These are phyloP conservation scores for Starmerella scarabaei DNA, from an alignment of 805 yeast genomes.

Conservation along the genomic window DNA sequence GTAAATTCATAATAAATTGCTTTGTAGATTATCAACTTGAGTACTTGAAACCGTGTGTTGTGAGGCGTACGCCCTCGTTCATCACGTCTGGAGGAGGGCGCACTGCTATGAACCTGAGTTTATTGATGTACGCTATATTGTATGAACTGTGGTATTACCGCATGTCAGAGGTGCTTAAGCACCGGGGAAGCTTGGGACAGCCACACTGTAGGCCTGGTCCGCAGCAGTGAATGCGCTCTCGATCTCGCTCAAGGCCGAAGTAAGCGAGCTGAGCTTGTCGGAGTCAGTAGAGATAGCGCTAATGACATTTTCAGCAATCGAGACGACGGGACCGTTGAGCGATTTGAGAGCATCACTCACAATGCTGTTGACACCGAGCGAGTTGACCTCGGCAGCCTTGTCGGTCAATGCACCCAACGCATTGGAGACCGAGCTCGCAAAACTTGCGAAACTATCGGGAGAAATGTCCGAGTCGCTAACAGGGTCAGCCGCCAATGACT, in stretches of 20 bases:
- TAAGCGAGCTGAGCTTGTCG: conserved; percentile 11
- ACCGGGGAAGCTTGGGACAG: conserved; percentile 10
- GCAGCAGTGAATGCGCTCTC: conserved; percentile 13
- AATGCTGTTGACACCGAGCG: conserved; percentile 20
- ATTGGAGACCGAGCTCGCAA: conserved; percentile 13
- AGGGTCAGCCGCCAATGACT: background rate
- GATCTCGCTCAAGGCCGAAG: conserved; percentile 10
- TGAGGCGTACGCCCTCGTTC: no score
- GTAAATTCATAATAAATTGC: no score
- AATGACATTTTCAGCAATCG: conserved; percentile 14
- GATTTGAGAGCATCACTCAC: conserved; percentile 20
- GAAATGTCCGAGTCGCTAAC: background rate
- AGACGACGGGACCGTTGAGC: conserved; percentile 18
- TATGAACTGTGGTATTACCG: no score
- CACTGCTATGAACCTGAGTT: no score
- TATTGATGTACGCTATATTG: no score
- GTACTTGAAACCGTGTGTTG: no score
- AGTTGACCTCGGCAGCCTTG: conserved; percentile 21
- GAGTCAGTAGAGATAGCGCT: conserved; percentile 14
- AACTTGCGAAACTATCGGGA: no score
- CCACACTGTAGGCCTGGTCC: conserved; percentile 14
- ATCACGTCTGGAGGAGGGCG: no score
- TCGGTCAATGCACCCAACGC: conserved; percentile 18
- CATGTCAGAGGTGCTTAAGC: background rate
- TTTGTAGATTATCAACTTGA: no score